Percentiles rank a stretch among this genome's conserved stretches.
phyloP scores from a whole-genome alignment of 371 early-diverging fungal genomes.

The Rhizopus microsporus region DNA sequence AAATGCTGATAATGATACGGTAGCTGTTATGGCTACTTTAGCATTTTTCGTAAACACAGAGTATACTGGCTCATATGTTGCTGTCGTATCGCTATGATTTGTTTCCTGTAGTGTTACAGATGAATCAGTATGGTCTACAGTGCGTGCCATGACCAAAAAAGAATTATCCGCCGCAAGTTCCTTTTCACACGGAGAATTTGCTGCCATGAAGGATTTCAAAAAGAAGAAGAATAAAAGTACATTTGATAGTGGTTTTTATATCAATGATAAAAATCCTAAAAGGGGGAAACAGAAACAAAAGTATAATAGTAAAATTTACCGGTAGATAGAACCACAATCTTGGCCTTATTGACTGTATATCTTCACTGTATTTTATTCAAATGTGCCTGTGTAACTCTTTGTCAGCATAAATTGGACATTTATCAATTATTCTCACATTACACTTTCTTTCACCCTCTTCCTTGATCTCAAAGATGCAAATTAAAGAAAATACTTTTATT shows the following conservation, averaged over 20 bases:
- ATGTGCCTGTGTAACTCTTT: neutral
- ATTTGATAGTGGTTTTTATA: conserved; percentile 3
- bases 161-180: neutral
- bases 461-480: conserved; percentile 34
- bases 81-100: neutral
- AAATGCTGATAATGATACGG: conserved; percentile 12
- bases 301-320: neutral
- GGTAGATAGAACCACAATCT: neutral
- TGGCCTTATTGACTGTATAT: neutral
- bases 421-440: neutral
- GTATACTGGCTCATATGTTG: conserved; percentile 3
- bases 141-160: neutral
- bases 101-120: neutral
- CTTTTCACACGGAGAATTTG: neutral
- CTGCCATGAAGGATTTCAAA: neutral
- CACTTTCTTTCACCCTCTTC: conserved; percentile 3
- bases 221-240: neutral
- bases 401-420: conserved; percentile 2
- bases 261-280: neutral
- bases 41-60: conserved; percentile 7
- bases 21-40: conserved; percentile 8
- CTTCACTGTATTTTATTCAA: neutral
- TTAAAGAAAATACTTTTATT: conserved; percentile 57
- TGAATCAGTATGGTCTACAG: neutral
- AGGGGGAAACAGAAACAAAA: conserved; percentile 1